Conservation (phyloP, 129 eudicot species). For the Flaveria robusta region DNA sequence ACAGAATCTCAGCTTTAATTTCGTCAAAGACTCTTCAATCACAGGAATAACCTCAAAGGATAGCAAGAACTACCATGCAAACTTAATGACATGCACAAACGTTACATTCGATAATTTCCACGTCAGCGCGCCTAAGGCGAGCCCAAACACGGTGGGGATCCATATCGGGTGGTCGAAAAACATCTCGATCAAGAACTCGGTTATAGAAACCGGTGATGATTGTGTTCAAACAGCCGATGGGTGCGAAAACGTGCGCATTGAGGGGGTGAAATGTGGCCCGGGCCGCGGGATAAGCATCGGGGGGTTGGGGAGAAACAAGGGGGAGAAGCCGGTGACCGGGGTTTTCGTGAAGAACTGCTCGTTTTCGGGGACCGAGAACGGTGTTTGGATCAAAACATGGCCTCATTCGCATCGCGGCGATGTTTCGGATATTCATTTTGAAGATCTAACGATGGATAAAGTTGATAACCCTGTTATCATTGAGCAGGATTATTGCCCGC, state of each 20-base stretch:
- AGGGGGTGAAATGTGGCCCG: slow-evolving; percentile 63
- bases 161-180: slow-evolving; percentile 49
- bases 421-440: slow-evolving; percentile 49
- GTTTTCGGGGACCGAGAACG: slow-evolving; percentile 41
- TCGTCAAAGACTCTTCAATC: slow-evolving; percentile 41
- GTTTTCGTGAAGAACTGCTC: slow-evolving; percentile 51
- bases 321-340: slow-evolving; percentile 51
- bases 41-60: slow-evolving; percentile 49
- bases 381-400: slow-evolving; percentile 67
- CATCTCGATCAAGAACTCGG: slow-evolving; percentile 37
- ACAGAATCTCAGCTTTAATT: slow-evolving; percentile 53
- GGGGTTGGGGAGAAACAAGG: slow-evolving; percentile 52
- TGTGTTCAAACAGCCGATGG: slow-evolving; percentile 73
- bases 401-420: slow-evolving; percentile 41
- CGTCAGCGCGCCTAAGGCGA: slow-evolving; percentile 40
- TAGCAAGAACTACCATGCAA: slow-evolving; percentile 54
- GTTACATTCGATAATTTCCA: slow-evolving; percentile 39
- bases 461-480: slow-evolving; percentile 48
- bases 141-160: slow-evolving; percentile 68
- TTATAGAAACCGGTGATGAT: slow-evolving; percentile 65
- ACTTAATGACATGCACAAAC: slow-evolving; percentile 38
- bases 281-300: slow-evolving; percentile 80
- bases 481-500: slow-evolving; percentile 76
- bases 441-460: slow-evolving; percentile 53
- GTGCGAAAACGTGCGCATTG: slow-evolving; percentile 33